These are phyloP conservation scores for Parmelia sp. DNA, from an alignment of 495 filamentous ascomycete species.

Conservation along the genomic window DNA sequence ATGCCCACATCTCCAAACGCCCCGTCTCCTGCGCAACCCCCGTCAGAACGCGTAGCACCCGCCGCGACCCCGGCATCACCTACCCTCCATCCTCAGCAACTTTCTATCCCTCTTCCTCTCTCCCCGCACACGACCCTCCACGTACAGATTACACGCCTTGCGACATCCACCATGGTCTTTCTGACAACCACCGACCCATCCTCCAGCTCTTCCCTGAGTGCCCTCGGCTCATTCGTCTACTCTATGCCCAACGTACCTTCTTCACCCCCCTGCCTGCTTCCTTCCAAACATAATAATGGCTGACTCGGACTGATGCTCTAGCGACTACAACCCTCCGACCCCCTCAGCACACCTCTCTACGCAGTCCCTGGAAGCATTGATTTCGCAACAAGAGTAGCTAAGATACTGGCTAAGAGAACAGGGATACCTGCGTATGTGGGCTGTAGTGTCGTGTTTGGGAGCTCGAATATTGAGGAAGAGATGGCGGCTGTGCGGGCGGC, in stretches of 20 bases:
- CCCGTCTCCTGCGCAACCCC: background rate
- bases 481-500: slow-evolving; percentile 77
- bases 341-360: slow-evolving; percentile 74
- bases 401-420: slow-evolving; percentile 66
- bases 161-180: slow-evolving; percentile 64
- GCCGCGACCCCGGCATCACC: background rate
- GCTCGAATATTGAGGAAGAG: slow-evolving; percentile 81
- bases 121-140: slow-evolving; percentile 73
- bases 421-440: slow-evolving; percentile 74
- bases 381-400: slow-evolving; percentile 78
- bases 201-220: slow-evolving; percentile 33
- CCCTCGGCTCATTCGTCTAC: slow-evolving; percentile 82
- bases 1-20: slow-evolving; percentile 22
- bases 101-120: slow-evolving; percentile 72
- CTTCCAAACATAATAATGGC: background rate
- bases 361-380: slow-evolving; percentile 68
- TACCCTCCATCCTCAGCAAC: slow-evolving; percentile 42
- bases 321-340: slow-evolving; percentile 51
- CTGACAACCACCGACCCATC: slow-evolving; percentile 55
- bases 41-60: background rate
- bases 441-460: slow-evolving; percentile 62
- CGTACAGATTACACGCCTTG: slow-evolving; percentile 63
- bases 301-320: slow-evolving; percentile 25
- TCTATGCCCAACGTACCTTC: slow-evolving; percentile 76
- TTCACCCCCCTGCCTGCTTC: background rate